Evolutionary conservation across 2,329 filamentous ascomycete genomes (phyloP), one percentile per base, ranked within the genome.

Genomic region (Nakataea oryzae): DNA sequence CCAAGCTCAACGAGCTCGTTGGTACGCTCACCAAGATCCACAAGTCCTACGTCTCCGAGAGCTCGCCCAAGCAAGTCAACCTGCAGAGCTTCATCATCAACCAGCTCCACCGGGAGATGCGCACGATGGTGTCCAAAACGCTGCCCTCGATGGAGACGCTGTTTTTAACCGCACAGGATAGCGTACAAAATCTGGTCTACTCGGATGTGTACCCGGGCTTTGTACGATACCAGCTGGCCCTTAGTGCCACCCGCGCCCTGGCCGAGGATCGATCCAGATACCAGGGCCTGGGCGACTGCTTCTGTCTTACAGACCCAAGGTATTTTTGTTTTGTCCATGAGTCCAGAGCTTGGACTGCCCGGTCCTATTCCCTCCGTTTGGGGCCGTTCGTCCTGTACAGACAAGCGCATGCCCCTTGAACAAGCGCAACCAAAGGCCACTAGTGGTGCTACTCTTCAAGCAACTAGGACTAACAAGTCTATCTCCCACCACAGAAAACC

Each of bases 231-330:
- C 78, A 80, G 65, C 69, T 80, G 63, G 75, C 74, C 26, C 66
- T 74, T 34, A 76, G 74, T 54, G 76, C 77, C 13, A 64, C 60
- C 30, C 64, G 64, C 29, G 63, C 66, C 9, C 41, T 70, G 1
- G 65, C 66, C 0, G 70, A 69, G n/a, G 70, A 71, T 26, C 69
- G 71, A 2, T 70, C 71, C 6, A 67, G 74, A 60, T 86, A 80
- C 61, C 78, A 79, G 3, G 84, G 84, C 0, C 74, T 87, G 0
- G 83, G 82, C 11, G 77, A 82, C 59, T 82, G 82, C 27, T 86
- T 86, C 65, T 83, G 82, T 62, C 68, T 86, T 21, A 84, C 80
- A 0, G 79, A 86, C 66, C 80, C 81, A 2, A 21, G 54, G 29
- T 32, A 29, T 17, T 17, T 55, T 55, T 55, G 4, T 27, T 11